These are phyloP conservation scores for Phaeoacremonium minimum DNA, from an alignment of 2,329 filamentous ascomycete species.

Conservation along the genomic window DNA sequence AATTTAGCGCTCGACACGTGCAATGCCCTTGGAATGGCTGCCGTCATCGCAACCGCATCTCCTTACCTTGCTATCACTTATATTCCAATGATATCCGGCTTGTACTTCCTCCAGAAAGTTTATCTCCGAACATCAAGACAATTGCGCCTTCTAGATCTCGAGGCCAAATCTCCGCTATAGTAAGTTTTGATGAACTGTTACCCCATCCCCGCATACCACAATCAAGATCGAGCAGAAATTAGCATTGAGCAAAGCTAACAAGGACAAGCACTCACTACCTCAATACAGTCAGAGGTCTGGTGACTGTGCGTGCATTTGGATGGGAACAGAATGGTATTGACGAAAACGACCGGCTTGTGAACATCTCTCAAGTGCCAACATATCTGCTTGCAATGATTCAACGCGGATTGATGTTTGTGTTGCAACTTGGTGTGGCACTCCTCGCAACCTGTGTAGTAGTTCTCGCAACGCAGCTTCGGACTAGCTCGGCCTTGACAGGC, in stretches of 20 bases:
- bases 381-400: slow-evolving; percentile 1
- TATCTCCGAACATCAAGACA: slow-evolving; percentile 1
- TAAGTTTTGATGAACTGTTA: background rate
- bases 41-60: background rate
- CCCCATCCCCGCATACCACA: too few species aligned
- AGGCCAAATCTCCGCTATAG: slow-evolving; percentile 2
- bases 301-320: slow-evolving; percentile 1
- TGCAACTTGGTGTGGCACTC: background rate
- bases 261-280: slow-evolving; percentile 1
- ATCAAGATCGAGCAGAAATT: too few species aligned
- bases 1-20: too few species aligned
- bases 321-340: background rate
- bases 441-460: background rate
- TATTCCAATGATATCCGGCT: background rate
- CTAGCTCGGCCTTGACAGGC: slow-evolving; percentile 1
- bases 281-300: background rate
- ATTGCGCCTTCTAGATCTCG: slow-evolving; percentile 1
- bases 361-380: background rate
- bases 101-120: slow-evolving; percentile 1
- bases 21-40: too few species aligned
- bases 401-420: background rate
- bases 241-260: too few species aligned
- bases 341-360: background rate
- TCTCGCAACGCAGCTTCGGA: background rate
- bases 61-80: slow-evolving; percentile 2